These are phyloP conservation scores for Alternaria triticimaculans DNA, from an alignment of 2,329 filamentous ascomycete genomes.

Conservation along the genomic window DNA sequence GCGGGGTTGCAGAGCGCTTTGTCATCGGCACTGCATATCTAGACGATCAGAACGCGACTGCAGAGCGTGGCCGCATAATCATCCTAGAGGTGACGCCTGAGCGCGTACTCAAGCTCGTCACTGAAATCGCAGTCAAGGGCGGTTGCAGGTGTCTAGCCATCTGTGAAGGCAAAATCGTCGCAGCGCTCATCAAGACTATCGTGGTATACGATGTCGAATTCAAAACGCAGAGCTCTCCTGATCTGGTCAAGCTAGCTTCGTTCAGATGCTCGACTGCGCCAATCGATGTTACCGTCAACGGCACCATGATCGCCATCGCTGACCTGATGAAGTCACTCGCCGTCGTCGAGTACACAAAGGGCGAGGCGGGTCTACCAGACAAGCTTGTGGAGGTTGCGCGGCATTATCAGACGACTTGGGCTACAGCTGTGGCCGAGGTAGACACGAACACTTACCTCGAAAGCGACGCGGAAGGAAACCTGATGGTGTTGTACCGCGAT, in stretches of 20 bases:
- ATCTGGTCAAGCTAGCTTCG: constrained; percentile 73
- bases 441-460: constrained; percentile 79
- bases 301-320: constrained; percentile 78
- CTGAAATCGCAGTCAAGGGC: constrained; percentile 74
- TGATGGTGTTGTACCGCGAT: constrained; percentile 81
- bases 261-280: constrained; percentile 86
- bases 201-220: constrained; percentile 66
- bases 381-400: constrained; percentile 76
- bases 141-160: constrained; percentile 81
- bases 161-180: constrained; percentile 76
- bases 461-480: constrained; percentile 85
- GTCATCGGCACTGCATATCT: constrained; percentile 88
- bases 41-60: constrained; percentile 62
- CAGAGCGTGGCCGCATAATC: constrained; percentile 75
- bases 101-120: constrained; percentile 74
- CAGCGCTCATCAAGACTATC: constrained; percentile 85
- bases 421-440: constrained; percentile 76
- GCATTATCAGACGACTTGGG: constrained; percentile 83
- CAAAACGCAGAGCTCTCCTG: constrained; percentile 58
- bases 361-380: constrained; percentile 63
- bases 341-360: constrained; percentile 73
- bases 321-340: constrained; percentile 94
- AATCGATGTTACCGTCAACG: constrained; percentile 77
- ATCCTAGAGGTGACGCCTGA: constrained; percentile 82
- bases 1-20: constrained; percentile 73